phyloP scores from a whole-genome alignment of 257 asterid genomes.

The Solanum pimpinellifolium region DNA sequence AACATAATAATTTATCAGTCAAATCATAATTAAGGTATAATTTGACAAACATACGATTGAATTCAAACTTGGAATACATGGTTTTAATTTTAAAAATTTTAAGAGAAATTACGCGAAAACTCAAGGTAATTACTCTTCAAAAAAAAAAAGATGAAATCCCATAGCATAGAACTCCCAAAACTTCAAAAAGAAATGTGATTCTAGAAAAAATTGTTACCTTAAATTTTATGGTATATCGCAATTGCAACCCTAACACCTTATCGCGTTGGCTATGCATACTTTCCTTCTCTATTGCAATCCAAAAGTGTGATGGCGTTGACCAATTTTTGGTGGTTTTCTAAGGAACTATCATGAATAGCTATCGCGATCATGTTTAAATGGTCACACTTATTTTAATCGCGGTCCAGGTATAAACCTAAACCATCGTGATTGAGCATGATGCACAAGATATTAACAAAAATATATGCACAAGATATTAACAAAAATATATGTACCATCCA shows the following conservation, averaged over 20 bases:
- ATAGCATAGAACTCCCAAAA: not conserved
- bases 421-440: not conserved
- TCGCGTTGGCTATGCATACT: too few species aligned
- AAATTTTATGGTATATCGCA: not conserved
- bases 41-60: not conserved
- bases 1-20: not conserved
- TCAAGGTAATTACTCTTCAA: not conserved
- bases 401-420: not conserved
- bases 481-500: not conserved
- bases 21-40: not conserved
- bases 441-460: not conserved
- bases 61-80: not conserved
- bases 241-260: not conserved
- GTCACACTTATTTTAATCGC: not conserved
- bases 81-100: not conserved
- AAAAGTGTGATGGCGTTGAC: not conserved
- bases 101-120: not conserved
- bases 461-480: not conserved
- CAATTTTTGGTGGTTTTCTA: not conserved
- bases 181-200: too few species aligned
- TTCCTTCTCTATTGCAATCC: too few species aligned
- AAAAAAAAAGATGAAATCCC: not conserved
- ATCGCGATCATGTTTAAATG: not conserved
- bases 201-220: not conserved
- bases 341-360: not conserved